A percentile compares a stretch with the other conserved stretches of the same genome.
Conservation (phyloP, 257 asterid genomes). For the Nemophila menziesii region DNA sequence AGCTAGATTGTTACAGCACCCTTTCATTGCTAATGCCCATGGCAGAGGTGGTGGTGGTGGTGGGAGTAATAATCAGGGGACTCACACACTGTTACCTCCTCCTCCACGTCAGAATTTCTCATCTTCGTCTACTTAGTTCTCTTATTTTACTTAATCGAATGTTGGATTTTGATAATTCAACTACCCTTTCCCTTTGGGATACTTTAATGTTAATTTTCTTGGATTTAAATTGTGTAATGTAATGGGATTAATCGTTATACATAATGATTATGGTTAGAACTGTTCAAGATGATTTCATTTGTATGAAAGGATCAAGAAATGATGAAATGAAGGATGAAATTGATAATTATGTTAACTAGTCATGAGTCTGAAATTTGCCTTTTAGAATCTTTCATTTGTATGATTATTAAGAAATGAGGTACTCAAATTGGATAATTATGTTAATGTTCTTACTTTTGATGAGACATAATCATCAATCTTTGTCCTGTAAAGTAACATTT, state of each 20-base stretch:
- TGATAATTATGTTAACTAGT: too few relatives aligned
- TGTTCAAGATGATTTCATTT: too few relatives aligned
- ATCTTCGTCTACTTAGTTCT: background rate
- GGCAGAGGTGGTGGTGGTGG: background rate
- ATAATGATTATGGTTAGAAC: background rate
- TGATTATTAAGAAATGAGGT: too few relatives aligned
- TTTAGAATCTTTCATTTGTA: too few relatives aligned
- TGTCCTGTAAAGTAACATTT: too few relatives aligned
- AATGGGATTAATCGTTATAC: background rate
- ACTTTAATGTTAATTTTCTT: background rate
- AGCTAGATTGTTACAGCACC: conserved; percentile 36
- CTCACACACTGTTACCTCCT: background rate
- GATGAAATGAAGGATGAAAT: too few relatives aligned
- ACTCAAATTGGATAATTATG: too few relatives aligned
- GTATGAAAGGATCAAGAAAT: background rate
- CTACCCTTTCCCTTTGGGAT: background rate
- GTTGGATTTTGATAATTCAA: background rate
- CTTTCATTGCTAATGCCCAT: conserved; percentile 18
- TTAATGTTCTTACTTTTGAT: too few relatives aligned
- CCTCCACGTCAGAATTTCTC: background rate
- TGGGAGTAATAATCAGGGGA: background rate
- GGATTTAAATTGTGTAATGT: background rate
- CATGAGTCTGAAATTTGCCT: too few relatives aligned
- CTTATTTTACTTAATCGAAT: background rate
- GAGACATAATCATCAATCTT: too few relatives aligned